A percentile compares a stretch with the other conserved stretches of the same genome.
phyloP scores from a whole-genome alignment of 2,329 filamentous ascomycete genomes.

The Fusarium ambrosium region DNA sequence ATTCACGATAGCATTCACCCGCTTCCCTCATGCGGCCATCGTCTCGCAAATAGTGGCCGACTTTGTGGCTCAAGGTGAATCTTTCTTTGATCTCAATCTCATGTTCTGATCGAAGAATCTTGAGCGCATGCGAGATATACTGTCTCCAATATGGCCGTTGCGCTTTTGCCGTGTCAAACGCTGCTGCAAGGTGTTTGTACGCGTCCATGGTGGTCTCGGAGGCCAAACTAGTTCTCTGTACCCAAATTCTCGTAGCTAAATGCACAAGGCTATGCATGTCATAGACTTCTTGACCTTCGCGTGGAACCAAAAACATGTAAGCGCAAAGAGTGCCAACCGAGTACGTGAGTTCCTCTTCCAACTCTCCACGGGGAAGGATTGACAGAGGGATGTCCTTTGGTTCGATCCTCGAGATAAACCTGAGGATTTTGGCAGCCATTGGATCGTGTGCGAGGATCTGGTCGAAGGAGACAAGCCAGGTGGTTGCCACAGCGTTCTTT shows the following conservation, averaged over 20 bases:
- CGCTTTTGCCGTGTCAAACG: neutral
- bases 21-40: neutral
- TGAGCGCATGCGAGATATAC: neutral
- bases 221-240: neutral
- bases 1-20: no score
- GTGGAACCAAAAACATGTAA: neutral
- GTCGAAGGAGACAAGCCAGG: conserved; percentile 52
- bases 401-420: conserved; percentile 4
- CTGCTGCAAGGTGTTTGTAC: neutral
- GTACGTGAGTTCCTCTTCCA: neutral
- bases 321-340: neutral
- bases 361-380: neutral
- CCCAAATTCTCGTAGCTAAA: neutral
- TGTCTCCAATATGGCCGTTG: neutral
- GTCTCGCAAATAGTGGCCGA: fast-evolving
- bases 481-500: conserved; percentile 49
- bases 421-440: neutral
- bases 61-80: neutral
- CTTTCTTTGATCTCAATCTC: neutral
- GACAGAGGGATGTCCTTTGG: neutral
- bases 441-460: conserved; percentile 39
- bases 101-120: neutral
- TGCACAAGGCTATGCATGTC: conserved; percentile 13
- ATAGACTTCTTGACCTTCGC: neutral
- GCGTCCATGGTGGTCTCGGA: neutral